phyloP scores from a whole-genome alignment of 2,329 filamentous ascomycete genomes.

The Xylaria sp. region DNA sequence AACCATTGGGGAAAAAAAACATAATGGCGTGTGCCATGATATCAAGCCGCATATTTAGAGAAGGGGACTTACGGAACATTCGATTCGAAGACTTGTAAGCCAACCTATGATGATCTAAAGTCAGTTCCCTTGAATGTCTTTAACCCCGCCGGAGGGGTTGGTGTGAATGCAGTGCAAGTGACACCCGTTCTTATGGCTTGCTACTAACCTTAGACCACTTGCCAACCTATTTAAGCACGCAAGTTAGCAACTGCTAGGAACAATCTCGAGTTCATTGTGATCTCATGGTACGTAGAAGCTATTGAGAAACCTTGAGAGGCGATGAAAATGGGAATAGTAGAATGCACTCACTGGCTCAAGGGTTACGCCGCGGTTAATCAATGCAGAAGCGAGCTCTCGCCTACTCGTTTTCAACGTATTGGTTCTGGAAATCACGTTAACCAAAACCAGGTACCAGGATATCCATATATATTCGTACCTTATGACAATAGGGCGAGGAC shows the following conservation, averaged over 20 bases:
- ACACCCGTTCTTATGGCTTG: not conserved
- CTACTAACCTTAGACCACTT: conserved; percentile 88
- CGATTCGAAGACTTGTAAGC: conserved; percentile 94
- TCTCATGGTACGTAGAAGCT: not conserved
- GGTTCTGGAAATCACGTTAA: conserved; percentile 63
- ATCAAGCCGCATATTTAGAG: not conserved
- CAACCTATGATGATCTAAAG: conserved; percentile 58
- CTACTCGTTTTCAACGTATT: conserved; percentile 87
- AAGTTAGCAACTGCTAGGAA: conserved; percentile 9
- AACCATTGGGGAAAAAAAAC: not conserved
- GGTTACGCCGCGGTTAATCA: conserved; percentile 74
- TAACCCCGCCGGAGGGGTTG: not conserved
- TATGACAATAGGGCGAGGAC: conserved; percentile 88
- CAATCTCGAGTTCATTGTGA: not conserved
- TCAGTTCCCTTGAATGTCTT: conserved; percentile 9
- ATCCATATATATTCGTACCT: conserved; percentile 46
- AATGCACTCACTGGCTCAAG: conserved; percentile 75
- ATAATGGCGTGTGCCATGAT: not conserved
- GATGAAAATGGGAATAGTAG: no score
- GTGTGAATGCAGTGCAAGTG: not conserved
- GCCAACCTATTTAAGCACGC: conserved; percentile 63
- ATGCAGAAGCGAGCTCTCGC: conserved; percentile 75
- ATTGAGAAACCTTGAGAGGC: not conserved
- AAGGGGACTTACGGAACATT: conserved; percentile 53
- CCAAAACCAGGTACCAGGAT: not conserved